A percentile compares a stretch with the other conserved stretches of the same genome.
Evolutionary conservation across 192 early-diverging fungal species (phyloP).

Genomic region (Coemansia sp.): DNA sequence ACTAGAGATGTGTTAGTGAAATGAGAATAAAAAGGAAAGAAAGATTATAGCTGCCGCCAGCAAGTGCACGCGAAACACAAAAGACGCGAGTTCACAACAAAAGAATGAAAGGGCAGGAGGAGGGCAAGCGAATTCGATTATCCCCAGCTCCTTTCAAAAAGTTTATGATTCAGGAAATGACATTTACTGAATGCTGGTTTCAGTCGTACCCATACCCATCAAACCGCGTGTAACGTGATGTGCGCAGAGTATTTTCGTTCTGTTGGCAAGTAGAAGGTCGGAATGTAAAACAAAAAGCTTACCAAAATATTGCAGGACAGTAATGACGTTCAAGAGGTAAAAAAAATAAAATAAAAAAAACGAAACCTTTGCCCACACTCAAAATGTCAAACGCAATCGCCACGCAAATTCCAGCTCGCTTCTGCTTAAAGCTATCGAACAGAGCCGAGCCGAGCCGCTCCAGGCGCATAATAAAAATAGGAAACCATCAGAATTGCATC

Average conservation of each 20-base stretch:
- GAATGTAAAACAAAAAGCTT: not conserved
- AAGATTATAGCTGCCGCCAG: not conserved
- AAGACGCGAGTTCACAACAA: not conserved
- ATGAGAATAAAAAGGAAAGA: constrained; percentile 6
- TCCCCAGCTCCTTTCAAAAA: not conserved
- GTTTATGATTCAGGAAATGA: not conserved
- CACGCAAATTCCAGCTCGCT: no score
- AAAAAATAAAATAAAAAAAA: no score
- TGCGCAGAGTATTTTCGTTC: not conserved
- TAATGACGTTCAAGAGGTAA: not conserved
- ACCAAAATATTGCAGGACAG: not conserved
- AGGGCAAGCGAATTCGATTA: not conserved
- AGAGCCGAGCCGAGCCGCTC: not conserved
- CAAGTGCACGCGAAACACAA: not conserved
- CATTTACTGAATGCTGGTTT: not conserved
- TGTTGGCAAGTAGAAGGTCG: not conserved
- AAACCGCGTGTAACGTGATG: constrained; percentile 4
- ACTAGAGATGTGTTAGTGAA: not conserved
- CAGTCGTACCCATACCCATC: constrained; percentile 30
- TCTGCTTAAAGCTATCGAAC: not conserved
- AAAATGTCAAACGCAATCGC: not conserved
- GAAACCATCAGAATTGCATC: not conserved
- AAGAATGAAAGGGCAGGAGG: not conserved
- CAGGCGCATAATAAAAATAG: not conserved
- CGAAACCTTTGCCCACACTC: not conserved